Conservation (phyloP, 164 flowering plant genomes). For the Magnolia kwangsiensis region DNA sequence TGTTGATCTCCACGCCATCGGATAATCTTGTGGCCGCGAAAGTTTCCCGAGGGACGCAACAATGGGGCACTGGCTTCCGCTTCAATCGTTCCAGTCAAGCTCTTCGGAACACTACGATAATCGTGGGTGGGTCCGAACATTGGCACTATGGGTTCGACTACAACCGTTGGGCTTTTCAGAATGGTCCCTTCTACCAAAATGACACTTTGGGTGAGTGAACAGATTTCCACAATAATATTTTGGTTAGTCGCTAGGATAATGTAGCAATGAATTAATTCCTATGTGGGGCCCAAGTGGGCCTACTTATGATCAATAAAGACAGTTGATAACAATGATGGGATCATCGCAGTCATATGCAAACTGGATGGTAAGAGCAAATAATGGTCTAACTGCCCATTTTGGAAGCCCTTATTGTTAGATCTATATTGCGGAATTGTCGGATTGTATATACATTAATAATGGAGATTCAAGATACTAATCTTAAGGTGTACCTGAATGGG, state of each 20-base stretch:
- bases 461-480: no score
- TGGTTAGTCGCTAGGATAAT: not conserved
- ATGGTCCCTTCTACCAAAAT: slow-evolving; percentile 34
- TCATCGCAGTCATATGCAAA: no score
- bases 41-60: not conserved
- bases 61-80: not conserved
- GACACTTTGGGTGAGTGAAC: slow-evolving; percentile 40
- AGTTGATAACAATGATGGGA: not conserved
- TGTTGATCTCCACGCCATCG: not conserved
- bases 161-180: slow-evolving; percentile 36
- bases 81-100: not conserved
- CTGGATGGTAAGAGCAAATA: no score
- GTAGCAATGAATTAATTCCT: no score
- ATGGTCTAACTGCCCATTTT: no score
- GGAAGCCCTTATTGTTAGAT: no score
- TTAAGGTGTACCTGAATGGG: no score
- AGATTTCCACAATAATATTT: not conserved
- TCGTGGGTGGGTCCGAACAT: slow-evolving; percentile 41
- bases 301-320: not conserved
- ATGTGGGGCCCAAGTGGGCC: not conserved
- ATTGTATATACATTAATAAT: no score
- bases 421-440: no score
- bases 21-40: not conserved
- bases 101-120: not conserved
- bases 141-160: slow-evolving; percentile 55